Evolutionary conservation across 352 stramenopile species (phyloP).

Genomic region (Phytophthora fragariae): DNA sequence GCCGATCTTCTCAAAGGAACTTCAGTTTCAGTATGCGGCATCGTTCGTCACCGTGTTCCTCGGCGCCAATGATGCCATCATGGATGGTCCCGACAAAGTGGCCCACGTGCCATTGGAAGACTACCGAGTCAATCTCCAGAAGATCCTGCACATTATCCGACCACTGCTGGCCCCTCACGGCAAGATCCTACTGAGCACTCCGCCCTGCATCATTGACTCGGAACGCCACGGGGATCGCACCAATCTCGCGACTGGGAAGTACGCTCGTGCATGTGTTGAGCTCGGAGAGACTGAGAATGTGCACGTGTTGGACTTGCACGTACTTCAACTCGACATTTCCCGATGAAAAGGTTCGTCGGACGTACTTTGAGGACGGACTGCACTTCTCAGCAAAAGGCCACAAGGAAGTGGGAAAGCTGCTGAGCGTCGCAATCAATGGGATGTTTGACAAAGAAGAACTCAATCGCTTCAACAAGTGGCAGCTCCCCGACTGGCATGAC

Average conservation of each 20-base stretch:
- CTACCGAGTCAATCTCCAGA: slow-evolving; percentile 50
- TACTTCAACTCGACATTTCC: slow-evolving; percentile 50
- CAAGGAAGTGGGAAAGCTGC: slow-evolving; percentile 27
- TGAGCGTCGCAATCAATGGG: slow-evolving; percentile 27
- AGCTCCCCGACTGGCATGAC: slow-evolving; percentile 52
- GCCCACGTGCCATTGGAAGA: slow-evolving; percentile 52
- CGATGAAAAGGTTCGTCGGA: slow-evolving; percentile 28
- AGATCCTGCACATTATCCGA: slow-evolving; percentile 33
- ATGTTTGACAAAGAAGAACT: slow-evolving; percentile 35
- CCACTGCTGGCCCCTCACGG: slow-evolving; percentile 27
- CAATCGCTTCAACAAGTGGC: slow-evolving; percentile 32
- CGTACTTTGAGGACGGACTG: slow-evolving; percentile 50
- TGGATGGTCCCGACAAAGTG: slow-evolving; percentile 25
- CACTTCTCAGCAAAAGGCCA: slow-evolving; percentile 59
- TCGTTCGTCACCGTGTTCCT: slow-evolving; percentile 56
- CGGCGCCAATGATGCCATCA: slow-evolving; percentile 68
- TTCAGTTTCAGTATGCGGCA: slow-evolving; percentile 36
- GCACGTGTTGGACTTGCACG: slow-evolving; percentile 51
- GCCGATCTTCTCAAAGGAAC: slow-evolving; percentile 39
- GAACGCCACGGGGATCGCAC: slow-evolving; percentile 43
- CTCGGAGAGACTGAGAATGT: slow-evolving; percentile 42
- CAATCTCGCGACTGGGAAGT: slow-evolving; percentile 42
- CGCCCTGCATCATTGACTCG: slow-evolving; percentile 44
- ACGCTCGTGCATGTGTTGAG: slow-evolving; percentile 55
- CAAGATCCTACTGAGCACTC: slow-evolving; percentile 34